A percentile compares a stretch with the other conserved stretches of the same genome.
These are phyloP conservation scores for Penicillium bialowiezense DNA, from an alignment of 495 filamentous ascomycete species.

Conservation along the genomic window DNA sequence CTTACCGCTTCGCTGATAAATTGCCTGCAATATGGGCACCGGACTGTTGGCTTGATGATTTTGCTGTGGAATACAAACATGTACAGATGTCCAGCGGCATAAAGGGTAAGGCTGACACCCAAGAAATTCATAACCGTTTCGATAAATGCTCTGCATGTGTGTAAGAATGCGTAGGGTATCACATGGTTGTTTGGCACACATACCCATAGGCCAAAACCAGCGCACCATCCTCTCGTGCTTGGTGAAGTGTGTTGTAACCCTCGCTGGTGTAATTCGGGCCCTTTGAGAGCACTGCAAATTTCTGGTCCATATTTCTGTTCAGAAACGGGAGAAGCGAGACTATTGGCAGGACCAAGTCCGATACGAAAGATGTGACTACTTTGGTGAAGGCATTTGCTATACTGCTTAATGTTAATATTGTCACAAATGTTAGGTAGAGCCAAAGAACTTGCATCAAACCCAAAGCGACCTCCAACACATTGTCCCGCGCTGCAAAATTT, in stretches of 20 bases:
- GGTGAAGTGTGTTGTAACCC: constrained; percentile 67
- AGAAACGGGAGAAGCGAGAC: constrained; percentile 67
- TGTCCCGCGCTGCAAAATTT: constrained; percentile 70
- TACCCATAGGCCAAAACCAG: constrained; percentile 71
- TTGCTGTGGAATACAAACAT: constrained; percentile 57
- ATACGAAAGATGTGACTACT: constrained; percentile 69
- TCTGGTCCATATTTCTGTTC: constrained; percentile 70
- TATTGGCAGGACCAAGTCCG: constrained; percentile 66
- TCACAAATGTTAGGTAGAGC: no score
- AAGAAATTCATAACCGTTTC: constrained; percentile 65
- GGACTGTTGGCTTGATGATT: constrained; percentile 68
- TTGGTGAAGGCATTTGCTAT: constrained; percentile 70
- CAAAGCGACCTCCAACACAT: constrained; percentile 72
- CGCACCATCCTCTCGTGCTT: constrained; percentile 68
- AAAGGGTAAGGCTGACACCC: constrained; percentile 63
- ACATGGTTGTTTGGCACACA: background rate
- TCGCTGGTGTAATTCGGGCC: constrained; percentile 48
- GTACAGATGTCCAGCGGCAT: constrained; percentile 63
- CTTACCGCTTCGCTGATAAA: constrained; percentile 62
- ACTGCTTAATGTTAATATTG: no score
- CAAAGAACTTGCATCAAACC: constrained; percentile 68
- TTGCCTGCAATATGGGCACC: constrained; percentile 71
- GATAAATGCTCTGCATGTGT: constrained; percentile 52
- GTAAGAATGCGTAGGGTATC: background rate
- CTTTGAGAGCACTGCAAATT: constrained; percentile 62